Evolutionary conservation across 192 early-diverging fungal species (phyloP).

Genomic region (Umbelopsis sp.): DNA sequence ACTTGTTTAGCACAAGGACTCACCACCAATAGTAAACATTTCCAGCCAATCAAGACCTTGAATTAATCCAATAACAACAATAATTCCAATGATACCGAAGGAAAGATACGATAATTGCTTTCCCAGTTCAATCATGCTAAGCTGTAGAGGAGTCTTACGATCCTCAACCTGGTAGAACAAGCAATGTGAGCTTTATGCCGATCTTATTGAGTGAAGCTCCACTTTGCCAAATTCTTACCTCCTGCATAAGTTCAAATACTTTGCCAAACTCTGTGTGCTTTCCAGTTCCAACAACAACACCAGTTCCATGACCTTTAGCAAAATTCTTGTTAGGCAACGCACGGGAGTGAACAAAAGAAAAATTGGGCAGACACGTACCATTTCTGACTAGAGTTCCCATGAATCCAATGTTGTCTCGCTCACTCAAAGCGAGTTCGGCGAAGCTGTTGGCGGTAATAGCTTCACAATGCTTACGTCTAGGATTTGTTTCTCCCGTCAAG

Average conservation of each 20-base stretch:
- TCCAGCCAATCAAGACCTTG: slow-evolving; percentile 91
- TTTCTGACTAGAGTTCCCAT: slow-evolving; percentile 94
- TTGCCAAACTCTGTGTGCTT: slow-evolving; percentile 93
- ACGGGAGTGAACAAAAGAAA: not conserved
- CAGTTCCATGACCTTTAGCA: slow-evolving; percentile 72
- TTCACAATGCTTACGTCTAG: slow-evolving; percentile 69
- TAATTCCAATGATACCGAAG: slow-evolving; percentile 83
- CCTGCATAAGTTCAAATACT: slow-evolving; percentile 93
- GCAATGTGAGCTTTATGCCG: not conserved
- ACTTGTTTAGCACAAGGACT: too few species aligned
- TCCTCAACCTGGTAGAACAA: slow-evolving; percentile 67
- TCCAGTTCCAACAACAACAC: slow-evolving; percentile 89
- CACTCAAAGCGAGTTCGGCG: slow-evolving; percentile 64
- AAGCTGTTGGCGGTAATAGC: slow-evolving; percentile 45
- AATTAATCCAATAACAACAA: slow-evolving; percentile 82
- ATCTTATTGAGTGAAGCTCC: too few species aligned
- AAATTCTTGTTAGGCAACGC: not conserved
- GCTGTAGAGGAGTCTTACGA: slow-evolving; percentile 89
- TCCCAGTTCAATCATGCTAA: slow-evolving; percentile 94
- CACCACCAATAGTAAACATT: slow-evolving; percentile 93
- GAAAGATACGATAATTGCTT: slow-evolving; percentile 85
- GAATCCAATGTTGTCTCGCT: slow-evolving; percentile 87
- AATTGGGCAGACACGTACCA: slow-evolving; percentile 44
- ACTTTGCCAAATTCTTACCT: slow-evolving; percentile 47
- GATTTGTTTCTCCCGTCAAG: slow-evolving; percentile 86